Percentiles rank a stretch among this genome's conserved stretches.
Evolutionary conservation across 108 stramenopile species (phyloP).

Genomic region (Mayamaea pseudoterrestris): DNA sequence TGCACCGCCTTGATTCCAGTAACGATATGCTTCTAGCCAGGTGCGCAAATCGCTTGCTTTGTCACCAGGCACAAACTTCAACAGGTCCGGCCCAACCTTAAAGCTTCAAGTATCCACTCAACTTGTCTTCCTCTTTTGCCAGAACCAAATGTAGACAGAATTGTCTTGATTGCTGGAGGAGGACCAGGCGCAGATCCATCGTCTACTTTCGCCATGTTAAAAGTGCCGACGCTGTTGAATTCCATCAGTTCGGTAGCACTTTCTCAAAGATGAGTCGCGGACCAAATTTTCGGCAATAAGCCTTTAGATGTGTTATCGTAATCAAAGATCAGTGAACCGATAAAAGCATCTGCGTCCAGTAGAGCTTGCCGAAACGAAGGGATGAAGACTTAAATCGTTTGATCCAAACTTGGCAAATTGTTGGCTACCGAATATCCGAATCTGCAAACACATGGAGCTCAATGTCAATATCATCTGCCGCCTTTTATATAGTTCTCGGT

Average conservation of each 20-base stretch:
- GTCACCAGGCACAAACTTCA: conserved; percentile 77
- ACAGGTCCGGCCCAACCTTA: conserved; percentile 69
- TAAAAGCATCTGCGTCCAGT: conserved; percentile 54
- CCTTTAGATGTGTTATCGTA: conserved; percentile 43
- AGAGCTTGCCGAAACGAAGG: conserved; percentile 42
- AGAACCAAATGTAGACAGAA: conserved; percentile 59
- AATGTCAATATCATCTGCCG: conserved; percentile 18
- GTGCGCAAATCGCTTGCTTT: conserved; percentile 67
- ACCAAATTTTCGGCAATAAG: conserved; percentile 24
- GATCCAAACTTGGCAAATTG: too few species aligned
- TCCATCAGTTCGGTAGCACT: conserved; percentile 75
- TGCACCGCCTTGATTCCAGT: conserved; percentile 75
- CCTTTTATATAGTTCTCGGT: conserved; percentile 61
- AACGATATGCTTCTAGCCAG: conserved; percentile 79
- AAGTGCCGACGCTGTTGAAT: conserved; percentile 54
- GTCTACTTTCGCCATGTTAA: conserved; percentile 37
- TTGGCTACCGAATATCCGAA: conserved; percentile 37
- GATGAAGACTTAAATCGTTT: conserved; percentile 14
- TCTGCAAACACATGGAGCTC: conserved; percentile 48
- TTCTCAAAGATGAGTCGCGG: conserved; percentile 67
- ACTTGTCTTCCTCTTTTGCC: conserved; percentile 78
- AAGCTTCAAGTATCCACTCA: conserved; percentile 69
- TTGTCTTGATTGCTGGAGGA: conserved; percentile 70
- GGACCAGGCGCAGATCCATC: conserved; percentile 41
- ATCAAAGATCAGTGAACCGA: conserved; percentile 72